Evolutionary conservation across 768 basidiomycete species (phyloP).

Genomic region (Lactarius sp.): DNA sequence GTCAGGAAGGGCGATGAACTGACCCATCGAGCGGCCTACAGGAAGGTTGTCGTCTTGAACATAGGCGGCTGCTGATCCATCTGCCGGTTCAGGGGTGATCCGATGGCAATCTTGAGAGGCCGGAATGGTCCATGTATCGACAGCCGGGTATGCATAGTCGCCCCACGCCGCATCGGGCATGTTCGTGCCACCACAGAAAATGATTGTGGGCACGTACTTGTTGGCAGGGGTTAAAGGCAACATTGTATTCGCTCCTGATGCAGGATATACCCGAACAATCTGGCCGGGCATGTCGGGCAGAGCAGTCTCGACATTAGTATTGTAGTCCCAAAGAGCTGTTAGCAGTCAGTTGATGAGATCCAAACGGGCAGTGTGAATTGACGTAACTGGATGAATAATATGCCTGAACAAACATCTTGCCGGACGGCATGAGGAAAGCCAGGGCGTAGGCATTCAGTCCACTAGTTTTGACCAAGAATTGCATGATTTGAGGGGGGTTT

Average conservation of each 20-base stretch:
- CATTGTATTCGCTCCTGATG: slow-evolving; percentile 12
- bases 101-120: slow-evolving; percentile 3
- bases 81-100: slow-evolving; percentile 11
- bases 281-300: slow-evolving; percentile 14
- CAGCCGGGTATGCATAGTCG: background rate
- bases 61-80: background rate
- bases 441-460: slow-evolving; percentile 5
- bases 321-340: slow-evolving; percentile 15
- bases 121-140: background rate
- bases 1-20: slow-evolving; percentile 9
- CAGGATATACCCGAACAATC: slow-evolving; percentile 12
- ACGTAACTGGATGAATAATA: slow-evolving; percentile 11
- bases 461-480: background rate
- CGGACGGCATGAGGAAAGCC: slow-evolving; percentile 7
- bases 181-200: slow-evolving; percentile 7
- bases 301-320: background rate
- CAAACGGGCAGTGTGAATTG: no score
- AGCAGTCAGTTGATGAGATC: background rate
- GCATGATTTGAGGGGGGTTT: background rate
- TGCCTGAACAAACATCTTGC: slow-evolving; percentile 12
- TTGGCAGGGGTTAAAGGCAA: slow-evolving; percentile 5
- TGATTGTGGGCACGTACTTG: background rate
- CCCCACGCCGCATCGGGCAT: background rate
- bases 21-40: background rate
- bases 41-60: slow-evolving; percentile 10